Evolutionary conservation across 768 basidiomycete genomes (phyloP).

Genomic region (Tricholoma furcatifolium): DNA sequence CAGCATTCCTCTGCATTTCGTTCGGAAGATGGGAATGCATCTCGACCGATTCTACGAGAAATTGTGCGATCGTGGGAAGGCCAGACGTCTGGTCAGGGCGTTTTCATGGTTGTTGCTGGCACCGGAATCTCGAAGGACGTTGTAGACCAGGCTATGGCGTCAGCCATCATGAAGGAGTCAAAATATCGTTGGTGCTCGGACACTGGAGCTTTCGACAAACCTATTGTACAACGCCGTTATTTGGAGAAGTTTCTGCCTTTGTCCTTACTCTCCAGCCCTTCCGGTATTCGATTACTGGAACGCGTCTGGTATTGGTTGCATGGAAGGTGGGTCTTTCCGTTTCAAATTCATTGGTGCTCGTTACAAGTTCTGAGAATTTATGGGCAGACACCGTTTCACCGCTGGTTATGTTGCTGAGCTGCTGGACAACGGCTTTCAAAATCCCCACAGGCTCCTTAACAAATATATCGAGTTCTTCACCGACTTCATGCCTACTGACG

Average conservation of each 20-base stretch:
- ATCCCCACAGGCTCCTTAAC: slow-evolving; percentile 40
- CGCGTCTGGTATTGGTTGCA: slow-evolving; percentile 45
- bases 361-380: not conserved
- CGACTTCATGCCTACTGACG: slow-evolving; percentile 38
- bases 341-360: not conserved
- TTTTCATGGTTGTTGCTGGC: slow-evolving; percentile 44
- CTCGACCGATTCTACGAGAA: slow-evolving; percentile 40
- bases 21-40: slow-evolving; percentile 30
- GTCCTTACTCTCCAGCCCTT: slow-evolving; percentile 23
- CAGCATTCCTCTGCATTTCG: slow-evolving; percentile 37
- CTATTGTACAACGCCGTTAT: slow-evolving; percentile 32
- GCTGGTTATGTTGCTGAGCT: slow-evolving; percentile 42
- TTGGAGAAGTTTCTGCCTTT: slow-evolving; percentile 36
- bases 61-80: slow-evolving; percentile 41
- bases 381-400: slow-evolving; percentile 42
- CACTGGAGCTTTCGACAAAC: slow-evolving; percentile 40
- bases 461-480: slow-evolving; percentile 41
- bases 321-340: slow-evolving; percentile 32
- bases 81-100: slow-evolving; percentile 35
- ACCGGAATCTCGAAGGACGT: slow-evolving; percentile 46
- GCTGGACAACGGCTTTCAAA: slow-evolving; percentile 34
- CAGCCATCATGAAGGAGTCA: slow-evolving; percentile 46
- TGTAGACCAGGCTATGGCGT: slow-evolving; percentile 44
- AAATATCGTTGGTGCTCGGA: slow-evolving; percentile 44
- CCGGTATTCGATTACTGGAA: slow-evolving; percentile 33